Evolutionary conservation across 768 basidiomycete species (phyloP).

Genomic region (Termitomyces sp.): DNA sequence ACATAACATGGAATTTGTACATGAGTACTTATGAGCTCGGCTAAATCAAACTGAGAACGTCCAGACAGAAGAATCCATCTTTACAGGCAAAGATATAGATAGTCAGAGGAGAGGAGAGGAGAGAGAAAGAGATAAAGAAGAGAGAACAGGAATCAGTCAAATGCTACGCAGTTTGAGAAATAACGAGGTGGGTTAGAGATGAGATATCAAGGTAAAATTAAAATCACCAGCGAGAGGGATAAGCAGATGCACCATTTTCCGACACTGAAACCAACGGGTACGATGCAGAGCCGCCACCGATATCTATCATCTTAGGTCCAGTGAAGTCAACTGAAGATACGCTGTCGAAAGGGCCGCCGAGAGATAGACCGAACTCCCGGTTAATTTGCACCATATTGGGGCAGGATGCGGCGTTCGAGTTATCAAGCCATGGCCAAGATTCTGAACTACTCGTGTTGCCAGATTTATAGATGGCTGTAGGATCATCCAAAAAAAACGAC

Average conservation of each 20-base stretch:
- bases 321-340: not conserved
- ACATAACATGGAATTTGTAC: not conserved
- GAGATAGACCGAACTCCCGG: not conserved
- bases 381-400: not conserved
- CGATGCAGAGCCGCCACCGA: not conserved
- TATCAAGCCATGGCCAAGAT: conserved; percentile 23
- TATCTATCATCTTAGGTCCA: not conserved
- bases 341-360: conserved; percentile 3
- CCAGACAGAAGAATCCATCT: conserved; percentile 13
- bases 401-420: not conserved
- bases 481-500: conserved; percentile 47
- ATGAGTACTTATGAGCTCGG: conserved; percentile 5
- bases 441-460: conserved; percentile 13
- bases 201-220: not conserved
- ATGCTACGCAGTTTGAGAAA: not conserved
- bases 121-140: conserved; percentile 9
- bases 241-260: conserved; percentile 4
- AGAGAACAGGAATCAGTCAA: conserved; percentile 13
- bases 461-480: conserved; percentile 18
- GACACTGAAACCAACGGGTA: conserved; percentile 1
- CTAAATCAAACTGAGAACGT: conserved; percentile 12
- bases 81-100: conserved; percentile 8
- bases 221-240: conserved; percentile 11
- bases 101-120: too few species aligned
- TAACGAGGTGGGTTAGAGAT: not conserved